phyloP scores from a whole-genome alignment of 495 filamentous ascomycete genomes.

The Acidomyces sp. region DNA sequence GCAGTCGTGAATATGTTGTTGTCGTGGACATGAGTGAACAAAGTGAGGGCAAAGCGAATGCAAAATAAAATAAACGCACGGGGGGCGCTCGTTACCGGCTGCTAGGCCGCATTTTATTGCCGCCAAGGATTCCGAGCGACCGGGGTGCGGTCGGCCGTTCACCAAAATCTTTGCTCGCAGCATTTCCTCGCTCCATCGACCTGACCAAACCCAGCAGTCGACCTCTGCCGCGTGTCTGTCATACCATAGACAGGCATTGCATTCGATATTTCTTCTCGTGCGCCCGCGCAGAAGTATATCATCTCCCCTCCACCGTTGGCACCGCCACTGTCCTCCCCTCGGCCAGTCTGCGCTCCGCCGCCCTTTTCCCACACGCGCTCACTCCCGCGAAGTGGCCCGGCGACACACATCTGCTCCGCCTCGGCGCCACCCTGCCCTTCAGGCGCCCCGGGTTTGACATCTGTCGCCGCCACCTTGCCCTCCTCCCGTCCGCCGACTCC shows the following conservation, averaged over 20 bases:
- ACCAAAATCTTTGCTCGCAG: too few relatives aligned
- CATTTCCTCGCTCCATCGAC: neutral
- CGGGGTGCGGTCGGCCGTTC: too few relatives aligned
- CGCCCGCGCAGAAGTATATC: conserved; percentile 7
- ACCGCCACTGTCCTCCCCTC: conserved; percentile 4
- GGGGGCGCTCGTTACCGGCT: too few relatives aligned
- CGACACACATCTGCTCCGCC: conserved; percentile 11
- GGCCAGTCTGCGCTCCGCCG: conserved; percentile 1
- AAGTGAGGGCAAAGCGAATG: too few relatives aligned
- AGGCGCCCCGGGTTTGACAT: conserved; percentile 36
- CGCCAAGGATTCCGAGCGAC: too few relatives aligned
- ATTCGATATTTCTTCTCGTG: conserved; percentile 6
- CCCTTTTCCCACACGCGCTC: conserved; percentile 7
- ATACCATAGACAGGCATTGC: conserved; percentile 9
- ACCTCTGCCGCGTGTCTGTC: conserved; percentile 14
- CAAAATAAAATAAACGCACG: too few relatives aligned
- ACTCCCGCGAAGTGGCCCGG: conserved; percentile 3
- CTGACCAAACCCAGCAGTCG: conserved; percentile 1
- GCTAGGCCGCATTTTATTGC: too few relatives aligned
- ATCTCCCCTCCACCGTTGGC: neutral
- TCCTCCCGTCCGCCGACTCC: neutral
- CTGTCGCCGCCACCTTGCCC: conserved; percentile 23
- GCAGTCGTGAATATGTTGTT: too few relatives aligned
- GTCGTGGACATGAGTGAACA: too few relatives aligned
- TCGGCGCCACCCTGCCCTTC: conserved; percentile 1